A percentile compares a stretch with the other conserved stretches of the same genome.
phyloP scores from a whole-genome alignment of 768 basidiomycete species.

The Amanita rubescens region DNA sequence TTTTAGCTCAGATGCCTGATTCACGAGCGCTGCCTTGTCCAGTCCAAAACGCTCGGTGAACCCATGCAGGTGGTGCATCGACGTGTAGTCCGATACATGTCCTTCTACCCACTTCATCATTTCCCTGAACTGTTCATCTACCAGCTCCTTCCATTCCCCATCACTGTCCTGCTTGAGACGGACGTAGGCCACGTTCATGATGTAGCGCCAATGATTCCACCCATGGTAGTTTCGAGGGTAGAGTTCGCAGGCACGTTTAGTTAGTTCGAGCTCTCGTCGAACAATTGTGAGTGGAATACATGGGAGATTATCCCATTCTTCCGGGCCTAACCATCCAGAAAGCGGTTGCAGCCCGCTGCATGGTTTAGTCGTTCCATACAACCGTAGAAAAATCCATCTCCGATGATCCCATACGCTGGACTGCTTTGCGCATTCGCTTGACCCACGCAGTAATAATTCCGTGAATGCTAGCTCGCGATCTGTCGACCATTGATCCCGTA shows the following conservation, averaged over 20 bases:
- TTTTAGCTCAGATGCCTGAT: neutral
- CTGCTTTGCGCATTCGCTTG: slow-evolving; percentile 52
- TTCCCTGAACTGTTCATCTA: slow-evolving; percentile 30
- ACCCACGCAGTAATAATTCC: slow-evolving; percentile 40
- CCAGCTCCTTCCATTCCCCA: slow-evolving; percentile 21
- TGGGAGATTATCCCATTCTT: slow-evolving; percentile 21
- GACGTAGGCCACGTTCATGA: slow-evolving; percentile 29
- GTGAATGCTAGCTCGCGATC: slow-evolving; percentile 41
- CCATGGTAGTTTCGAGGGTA: slow-evolving; percentile 74
- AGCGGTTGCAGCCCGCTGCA: neutral
- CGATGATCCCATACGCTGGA: slow-evolving; percentile 67
- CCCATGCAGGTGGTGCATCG: slow-evolving; percentile 44
- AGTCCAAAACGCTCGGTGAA: slow-evolving; percentile 3
- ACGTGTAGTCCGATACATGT: slow-evolving; percentile 65
- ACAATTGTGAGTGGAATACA: slow-evolving; percentile 30
- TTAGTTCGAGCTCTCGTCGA: slow-evolving; percentile 40
- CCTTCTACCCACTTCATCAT: slow-evolving; percentile 47
- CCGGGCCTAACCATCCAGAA: slow-evolving; percentile 18
- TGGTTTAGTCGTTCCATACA: slow-evolving; percentile 17
- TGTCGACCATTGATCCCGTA: slow-evolving; percentile 26
- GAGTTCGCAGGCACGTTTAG: slow-evolving; percentile 43
- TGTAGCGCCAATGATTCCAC: slow-evolving; percentile 55
- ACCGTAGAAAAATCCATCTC: slow-evolving; percentile 47
- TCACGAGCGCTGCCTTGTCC: neutral
- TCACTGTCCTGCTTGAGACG: slow-evolving; percentile 11